phyloP scores from a whole-genome alignment of 2,329 filamentous ascomycete species.

The Diaporthe citrichinensis region DNA sequence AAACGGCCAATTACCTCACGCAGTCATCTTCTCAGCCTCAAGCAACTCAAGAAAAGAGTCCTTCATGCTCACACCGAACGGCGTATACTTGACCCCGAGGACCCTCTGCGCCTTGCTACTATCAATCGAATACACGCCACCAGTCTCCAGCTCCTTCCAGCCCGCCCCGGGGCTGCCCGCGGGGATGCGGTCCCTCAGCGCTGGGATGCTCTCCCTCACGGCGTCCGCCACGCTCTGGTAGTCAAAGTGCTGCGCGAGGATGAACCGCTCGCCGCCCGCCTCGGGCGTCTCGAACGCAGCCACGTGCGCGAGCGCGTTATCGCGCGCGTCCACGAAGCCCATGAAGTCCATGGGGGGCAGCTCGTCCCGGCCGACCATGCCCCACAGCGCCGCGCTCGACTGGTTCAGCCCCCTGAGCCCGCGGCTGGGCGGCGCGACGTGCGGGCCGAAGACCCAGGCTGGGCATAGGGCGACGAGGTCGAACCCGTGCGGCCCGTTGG shows the following conservation, averaged over 20 bases:
- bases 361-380: slow-evolving; percentile 26
- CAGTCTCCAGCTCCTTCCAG: neutral
- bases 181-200: slow-evolving; percentile 39
- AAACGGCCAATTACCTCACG: neutral
- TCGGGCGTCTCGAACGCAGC: slow-evolving; percentile 26
- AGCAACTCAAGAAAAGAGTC: slow-evolving; percentile 42
- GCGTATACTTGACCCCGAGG: slow-evolving; percentile 41
- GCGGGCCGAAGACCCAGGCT: slow-evolving; percentile 59
- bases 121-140: slow-evolving; percentile 40
- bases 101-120: slow-evolving; percentile 41
- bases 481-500: slow-evolving; percentile 50
- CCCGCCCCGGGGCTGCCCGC: slow-evolving; percentile 38
- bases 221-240: slow-evolving; percentile 45
- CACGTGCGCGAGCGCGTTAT: slow-evolving; percentile 36
- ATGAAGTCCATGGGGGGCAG: slow-evolving; percentile 30
- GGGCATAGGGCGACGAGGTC: slow-evolving; percentile 60
- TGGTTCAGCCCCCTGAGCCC: slow-evolving; percentile 34
- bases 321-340: slow-evolving; percentile 37
- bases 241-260: slow-evolving; percentile 42
- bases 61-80: slow-evolving; percentile 39
- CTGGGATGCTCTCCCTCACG: slow-evolving; percentile 41
- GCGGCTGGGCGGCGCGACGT: slow-evolving; percentile 13
- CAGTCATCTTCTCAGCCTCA: slow-evolving; percentile 28
- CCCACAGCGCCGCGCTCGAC: slow-evolving; percentile 33
- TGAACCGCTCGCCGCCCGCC: slow-evolving; percentile 42